A percentile compares a stretch with the other conserved stretches of the same genome.
phyloP scores from a whole-genome alignment of 106 monocot species.

The Phalaenopsis equestris region DNA sequence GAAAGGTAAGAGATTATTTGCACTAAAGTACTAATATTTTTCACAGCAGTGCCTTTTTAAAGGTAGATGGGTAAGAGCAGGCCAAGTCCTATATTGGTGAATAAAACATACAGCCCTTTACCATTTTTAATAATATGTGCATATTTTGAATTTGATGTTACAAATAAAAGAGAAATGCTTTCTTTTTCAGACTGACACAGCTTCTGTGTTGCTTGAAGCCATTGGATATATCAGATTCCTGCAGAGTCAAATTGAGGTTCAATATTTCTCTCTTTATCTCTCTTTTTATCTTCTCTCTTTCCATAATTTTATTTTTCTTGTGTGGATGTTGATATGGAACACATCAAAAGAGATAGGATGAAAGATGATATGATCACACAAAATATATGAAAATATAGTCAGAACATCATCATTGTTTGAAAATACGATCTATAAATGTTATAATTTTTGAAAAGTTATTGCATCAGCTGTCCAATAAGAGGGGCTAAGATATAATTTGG shows the following conservation, averaged over 20 bases:
- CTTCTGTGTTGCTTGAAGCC: constrained; percentile 87
- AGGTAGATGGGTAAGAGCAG: not conserved
- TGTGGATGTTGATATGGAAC: not conserved
- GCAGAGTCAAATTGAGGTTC: constrained; percentile 80
- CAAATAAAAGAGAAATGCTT: constrained; percentile 2
- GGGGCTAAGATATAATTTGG: too few relatives aligned
- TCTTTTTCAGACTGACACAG: constrained; percentile 89
- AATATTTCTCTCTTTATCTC: constrained; percentile 13
- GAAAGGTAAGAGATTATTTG: constrained; percentile 54
- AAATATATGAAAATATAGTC: too few relatives aligned
- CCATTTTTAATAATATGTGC: not conserved
- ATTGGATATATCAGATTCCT: constrained; percentile 99
- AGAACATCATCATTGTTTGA: too few relatives aligned
- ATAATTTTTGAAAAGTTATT: too few relatives aligned
- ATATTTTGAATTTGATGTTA: not conserved
- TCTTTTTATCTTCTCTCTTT: constrained; percentile 12
- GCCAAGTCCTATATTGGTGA: not conserved
- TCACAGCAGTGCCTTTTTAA: not conserved
- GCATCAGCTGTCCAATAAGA: too few relatives aligned
- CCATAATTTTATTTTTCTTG: not conserved
- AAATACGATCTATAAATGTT: too few relatives aligned
- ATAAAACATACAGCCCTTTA: not conserved
- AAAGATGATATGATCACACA: too few relatives aligned
- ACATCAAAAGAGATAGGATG: not conserved
- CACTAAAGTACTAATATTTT: not conserved